A percentile compares a stretch with the other conserved stretches of the same genome.
Evolutionary conservation across 176 grass and related monocot species (phyloP).

Genomic region (bread wheat (Triticum aestivum)): DNA sequence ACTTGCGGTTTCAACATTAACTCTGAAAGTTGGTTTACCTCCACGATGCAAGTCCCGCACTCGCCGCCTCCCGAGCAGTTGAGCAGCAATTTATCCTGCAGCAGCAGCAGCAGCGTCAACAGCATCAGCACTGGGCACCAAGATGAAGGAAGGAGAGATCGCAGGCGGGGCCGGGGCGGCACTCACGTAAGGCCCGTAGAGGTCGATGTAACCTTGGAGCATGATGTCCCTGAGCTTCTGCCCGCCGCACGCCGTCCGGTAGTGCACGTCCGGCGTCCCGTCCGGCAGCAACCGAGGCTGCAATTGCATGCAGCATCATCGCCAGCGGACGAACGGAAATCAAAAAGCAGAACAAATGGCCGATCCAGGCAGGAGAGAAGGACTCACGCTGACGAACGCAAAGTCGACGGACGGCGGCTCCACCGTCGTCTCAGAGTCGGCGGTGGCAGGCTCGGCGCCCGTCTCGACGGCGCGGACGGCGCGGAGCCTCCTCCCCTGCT

Average conservation of each 20-base stretch:
- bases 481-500: not conserved
- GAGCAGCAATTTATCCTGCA: constrained; percentile 61
- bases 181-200: constrained; percentile 90
- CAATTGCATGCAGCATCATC: not conserved
- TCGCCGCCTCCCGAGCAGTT: constrained; percentile 76
- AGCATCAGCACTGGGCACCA: not conserved
- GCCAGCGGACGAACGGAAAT: not conserved
- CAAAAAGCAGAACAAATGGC: not conserved
- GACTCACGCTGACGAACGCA: constrained; percentile 83
- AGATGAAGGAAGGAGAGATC: not conserved
- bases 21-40: constrained; percentile 42
- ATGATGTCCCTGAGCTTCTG: constrained; percentile 96
- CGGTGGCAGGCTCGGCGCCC: constrained; percentile 18
- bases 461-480: constrained; percentile 42
- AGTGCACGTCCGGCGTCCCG: constrained; percentile 84
- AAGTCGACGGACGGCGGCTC: constrained; percentile 67
- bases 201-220: constrained; percentile 71
- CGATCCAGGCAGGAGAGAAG: not conserved
- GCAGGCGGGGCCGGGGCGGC: too few relatives aligned
- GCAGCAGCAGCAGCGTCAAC: not conserved
- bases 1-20: too few relatives aligned
- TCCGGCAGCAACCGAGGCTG: constrained; percentile 83
- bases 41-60: constrained; percentile 83
- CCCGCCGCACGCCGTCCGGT: constrained; percentile 71
- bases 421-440: not conserved